Evolutionary conservation across 108 stramenopile genomes (phyloP).

Genomic region (Asterionellopsis glacialis): DNA sequence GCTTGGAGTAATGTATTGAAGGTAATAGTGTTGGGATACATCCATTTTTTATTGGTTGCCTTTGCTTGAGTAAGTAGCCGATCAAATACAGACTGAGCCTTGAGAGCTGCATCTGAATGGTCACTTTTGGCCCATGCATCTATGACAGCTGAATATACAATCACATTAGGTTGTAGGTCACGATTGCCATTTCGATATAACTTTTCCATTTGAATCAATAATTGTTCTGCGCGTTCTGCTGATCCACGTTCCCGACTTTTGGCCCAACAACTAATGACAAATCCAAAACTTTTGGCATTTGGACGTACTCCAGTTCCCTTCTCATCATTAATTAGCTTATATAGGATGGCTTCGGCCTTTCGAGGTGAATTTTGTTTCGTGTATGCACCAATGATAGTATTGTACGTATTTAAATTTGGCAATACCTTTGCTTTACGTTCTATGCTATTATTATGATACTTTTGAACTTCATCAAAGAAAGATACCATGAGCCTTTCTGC

Average conservation of each 20-base stretch:
- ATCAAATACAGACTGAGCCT: slow-evolving; percentile 43
- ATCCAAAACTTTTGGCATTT: neutral
- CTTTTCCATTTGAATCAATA: slow-evolving; percentile 69
- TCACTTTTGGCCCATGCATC: slow-evolving; percentile 61
- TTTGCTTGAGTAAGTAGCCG: slow-evolving; percentile 14
- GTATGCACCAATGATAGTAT: neutral
- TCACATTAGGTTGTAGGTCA: neutral
- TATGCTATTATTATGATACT: neutral
- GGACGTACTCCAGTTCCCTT: slow-evolving; percentile 37
- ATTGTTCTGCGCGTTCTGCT: slow-evolving; percentile 50
- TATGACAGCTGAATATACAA: neutral
- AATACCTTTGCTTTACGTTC: neutral
- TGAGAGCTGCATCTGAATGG: slow-evolving; percentile 38
- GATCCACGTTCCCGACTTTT: neutral
- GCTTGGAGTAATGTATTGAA: slow-evolving; percentile 36
- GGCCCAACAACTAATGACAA: slow-evolving; percentile 1
- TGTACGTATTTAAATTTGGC: slow-evolving; percentile 3
- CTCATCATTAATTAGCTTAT: no score
- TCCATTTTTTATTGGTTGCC: slow-evolving; percentile 26
- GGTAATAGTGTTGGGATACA: slow-evolving; percentile 11
- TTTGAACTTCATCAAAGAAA: neutral
- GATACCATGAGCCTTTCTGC: neutral
- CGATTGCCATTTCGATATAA: slow-evolving; percentile 33
- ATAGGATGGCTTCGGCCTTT: slow-evolving; percentile 72
- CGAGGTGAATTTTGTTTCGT: slow-evolving; percentile 39